Percentiles rank a stretch among this genome's conserved stretches.
These are phyloP conservation scores for Hura crepitans DNA, from an alignment of 441 rosid species.

Conservation along the genomic window DNA sequence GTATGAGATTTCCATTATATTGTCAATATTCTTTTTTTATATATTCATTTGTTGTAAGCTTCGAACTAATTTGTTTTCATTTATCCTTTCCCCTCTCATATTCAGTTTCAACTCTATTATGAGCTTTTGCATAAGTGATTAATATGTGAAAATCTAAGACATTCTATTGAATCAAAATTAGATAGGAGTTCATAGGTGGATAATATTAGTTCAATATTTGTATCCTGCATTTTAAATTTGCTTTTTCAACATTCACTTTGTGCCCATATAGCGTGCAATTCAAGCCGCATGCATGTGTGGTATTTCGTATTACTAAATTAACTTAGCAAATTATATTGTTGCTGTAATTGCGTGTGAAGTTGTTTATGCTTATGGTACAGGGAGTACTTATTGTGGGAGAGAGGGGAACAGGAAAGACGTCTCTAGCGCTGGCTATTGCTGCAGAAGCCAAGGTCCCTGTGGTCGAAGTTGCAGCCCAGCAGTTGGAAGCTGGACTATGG, in stretches of 20 bases:
- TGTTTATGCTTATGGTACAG: slow-evolving; percentile 41
- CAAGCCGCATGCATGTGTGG: slow-evolving; percentile 5
- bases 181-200: not conserved
- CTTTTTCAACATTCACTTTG: not conserved
- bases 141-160: not conserved
- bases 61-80: not conserved
- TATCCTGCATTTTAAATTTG: not conserved
- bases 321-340: not conserved
- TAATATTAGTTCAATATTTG: not conserved
- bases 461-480: slow-evolving; percentile 81
- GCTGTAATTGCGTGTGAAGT: slow-evolving; percentile 16
- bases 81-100: not conserved
- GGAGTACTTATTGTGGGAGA: slow-evolving; percentile 98
- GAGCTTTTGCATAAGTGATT: slow-evolving; percentile 1
- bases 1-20: slow-evolving; percentile 44
- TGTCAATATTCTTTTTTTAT: not conserved
- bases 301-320: slow-evolving; percentile 12
- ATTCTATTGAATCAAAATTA: not conserved
- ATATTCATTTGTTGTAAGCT: not conserved
- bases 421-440: slow-evolving; percentile 90
- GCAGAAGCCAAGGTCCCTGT: slow-evolving; percentile 97
- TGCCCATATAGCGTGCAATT: slow-evolving; percentile 16
- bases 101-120: not conserved
- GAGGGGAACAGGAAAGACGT: slow-evolving; percentile 96
- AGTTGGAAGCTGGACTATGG: slow-evolving; percentile 96